Conservation (phyloP, 345 rosid genomes). For the Aethionema arabicum region DNA sequence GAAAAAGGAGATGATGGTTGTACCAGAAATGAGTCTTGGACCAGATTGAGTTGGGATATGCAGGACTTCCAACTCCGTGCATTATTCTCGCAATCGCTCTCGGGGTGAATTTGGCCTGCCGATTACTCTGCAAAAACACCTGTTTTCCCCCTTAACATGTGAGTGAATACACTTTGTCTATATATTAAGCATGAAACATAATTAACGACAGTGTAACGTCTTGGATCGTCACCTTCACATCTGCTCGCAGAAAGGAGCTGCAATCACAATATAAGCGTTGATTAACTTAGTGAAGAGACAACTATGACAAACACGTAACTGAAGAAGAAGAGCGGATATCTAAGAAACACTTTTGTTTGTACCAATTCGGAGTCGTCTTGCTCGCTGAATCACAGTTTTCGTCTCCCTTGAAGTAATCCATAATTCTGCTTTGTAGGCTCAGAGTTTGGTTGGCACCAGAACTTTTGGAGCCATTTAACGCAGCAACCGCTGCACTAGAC, state of each 20-base stretch:
- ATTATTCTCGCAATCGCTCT: conserved; percentile 91
- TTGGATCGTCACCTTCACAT: conserved; percentile 70
- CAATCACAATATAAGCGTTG: conserved; percentile 33
- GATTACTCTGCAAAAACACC: conserved; percentile 88
- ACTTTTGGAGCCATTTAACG: conserved; percentile 27
- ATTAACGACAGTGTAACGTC: conserved; percentile 24
- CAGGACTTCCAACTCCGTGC: conserved; percentile 94
- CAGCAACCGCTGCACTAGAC: conserved; percentile 38
- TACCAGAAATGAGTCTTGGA: conserved; percentile 96
- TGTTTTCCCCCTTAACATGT: conserved; percentile 36
- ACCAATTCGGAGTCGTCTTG: conserved; percentile 38
- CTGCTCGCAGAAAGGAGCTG: conserved; percentile 93
- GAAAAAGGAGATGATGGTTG: neutral
- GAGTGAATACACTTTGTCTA: conserved; percentile 7
- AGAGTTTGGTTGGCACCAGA: conserved; percentile 33
- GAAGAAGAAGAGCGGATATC: conserved; percentile 1
- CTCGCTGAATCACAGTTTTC: conserved; percentile 33
- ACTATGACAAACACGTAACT: neutral
- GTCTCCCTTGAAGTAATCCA: conserved; percentile 36
- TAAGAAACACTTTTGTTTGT: conserved; percentile 16
- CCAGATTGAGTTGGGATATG: conserved; percentile 77
- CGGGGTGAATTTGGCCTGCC: conserved; percentile 81
- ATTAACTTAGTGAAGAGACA: conserved; percentile 34
- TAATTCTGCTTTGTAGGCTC: conserved; percentile 37
- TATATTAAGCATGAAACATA: neutral